Conservation (phyloP, 176 grass and related monocot genomes). For the Musa schizocarpa region DNA sequence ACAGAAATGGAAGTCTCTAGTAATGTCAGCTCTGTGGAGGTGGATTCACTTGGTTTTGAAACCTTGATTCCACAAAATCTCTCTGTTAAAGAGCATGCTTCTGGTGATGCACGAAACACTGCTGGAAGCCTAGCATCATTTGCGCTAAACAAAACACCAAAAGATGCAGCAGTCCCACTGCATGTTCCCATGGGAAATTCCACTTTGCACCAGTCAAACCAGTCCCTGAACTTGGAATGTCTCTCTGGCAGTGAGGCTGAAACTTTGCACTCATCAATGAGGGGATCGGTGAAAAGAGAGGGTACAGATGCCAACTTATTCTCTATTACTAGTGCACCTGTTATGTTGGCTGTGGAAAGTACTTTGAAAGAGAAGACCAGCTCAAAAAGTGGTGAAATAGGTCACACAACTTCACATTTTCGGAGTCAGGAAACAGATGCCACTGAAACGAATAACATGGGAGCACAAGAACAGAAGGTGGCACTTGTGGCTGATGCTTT, state of each 20-base stretch:
- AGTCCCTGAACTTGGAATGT: background rate
- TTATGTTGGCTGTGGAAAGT: background rate
- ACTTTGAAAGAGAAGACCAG: background rate
- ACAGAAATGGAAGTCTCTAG: slow-evolving; percentile 41
- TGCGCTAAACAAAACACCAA: background rate
- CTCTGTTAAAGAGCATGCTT: slow-evolving; percentile 4
- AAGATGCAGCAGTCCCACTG: background rate
- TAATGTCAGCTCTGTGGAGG: background rate
- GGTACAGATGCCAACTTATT: background rate
- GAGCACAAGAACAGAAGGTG: slow-evolving; percentile 5
- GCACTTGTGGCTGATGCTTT: slow-evolving; percentile 32
- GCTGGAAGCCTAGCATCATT: background rate
- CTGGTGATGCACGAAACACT: slow-evolving; percentile 1
- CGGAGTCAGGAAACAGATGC: slow-evolving; percentile 1
- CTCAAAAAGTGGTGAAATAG: background rate
- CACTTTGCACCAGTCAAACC: background rate
- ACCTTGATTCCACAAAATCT: slow-evolving; percentile 18
- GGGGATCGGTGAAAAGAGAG: slow-evolving; percentile 27
- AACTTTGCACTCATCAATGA: slow-evolving; percentile 20
- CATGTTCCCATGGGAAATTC: background rate
- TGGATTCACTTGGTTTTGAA: slow-evolving; percentile 24
- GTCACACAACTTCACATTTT: background rate
- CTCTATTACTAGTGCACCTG: background rate
- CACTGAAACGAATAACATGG: background rate
- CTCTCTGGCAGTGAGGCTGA: background rate